Conservation (phyloP, 768 basidiomycete genomes). For the Tricholoma terreum region DNA sequence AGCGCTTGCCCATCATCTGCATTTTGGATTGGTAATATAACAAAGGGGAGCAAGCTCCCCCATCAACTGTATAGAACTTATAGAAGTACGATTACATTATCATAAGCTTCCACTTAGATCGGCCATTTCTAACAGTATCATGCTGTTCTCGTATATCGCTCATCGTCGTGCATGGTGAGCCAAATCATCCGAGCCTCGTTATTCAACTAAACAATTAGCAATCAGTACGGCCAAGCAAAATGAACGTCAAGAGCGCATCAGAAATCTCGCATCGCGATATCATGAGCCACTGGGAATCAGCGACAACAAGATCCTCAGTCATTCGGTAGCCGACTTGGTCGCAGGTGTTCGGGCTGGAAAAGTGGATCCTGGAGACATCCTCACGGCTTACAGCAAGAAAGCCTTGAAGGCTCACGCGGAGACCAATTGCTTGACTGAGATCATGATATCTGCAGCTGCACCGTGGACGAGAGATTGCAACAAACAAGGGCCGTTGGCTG, state of each 20-base stretch:
- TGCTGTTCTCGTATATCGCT: slow-evolving; percentile 35
- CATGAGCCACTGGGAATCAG: slow-evolving; percentile 24
- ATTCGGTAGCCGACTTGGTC: slow-evolving; percentile 28
- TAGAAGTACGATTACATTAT: too few relatives aligned
- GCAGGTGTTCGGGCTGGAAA: slow-evolving; percentile 27
- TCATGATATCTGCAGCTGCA: slow-evolving; percentile 44
- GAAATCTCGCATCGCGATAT: slow-evolving; percentile 26
- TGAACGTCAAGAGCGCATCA: slow-evolving; percentile 31
- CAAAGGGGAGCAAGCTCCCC: too few relatives aligned
- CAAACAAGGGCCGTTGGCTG: slow-evolving; percentile 42
- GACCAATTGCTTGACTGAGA: slow-evolving; percentile 58
- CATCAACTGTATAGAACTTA: too few relatives aligned
- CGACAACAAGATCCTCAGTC: slow-evolving; percentile 29
- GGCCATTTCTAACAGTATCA: not conserved
- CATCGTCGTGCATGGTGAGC: slow-evolving; percentile 36
- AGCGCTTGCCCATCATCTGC: too few relatives aligned
- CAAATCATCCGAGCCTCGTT: not conserved
- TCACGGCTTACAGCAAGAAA: slow-evolving; percentile 43
- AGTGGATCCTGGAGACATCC: slow-evolving; percentile 29
- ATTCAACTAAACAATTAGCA: not conserved
- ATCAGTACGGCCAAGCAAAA: slow-evolving; percentile 33
- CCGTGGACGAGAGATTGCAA: slow-evolving; percentile 29
- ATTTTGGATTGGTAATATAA: too few relatives aligned
- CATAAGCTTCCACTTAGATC: too few relatives aligned
- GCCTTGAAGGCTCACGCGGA: slow-evolving; percentile 42